Conservation (phyloP, 1,139 yeast genomes). For the Kazachstania sp. region DNA sequence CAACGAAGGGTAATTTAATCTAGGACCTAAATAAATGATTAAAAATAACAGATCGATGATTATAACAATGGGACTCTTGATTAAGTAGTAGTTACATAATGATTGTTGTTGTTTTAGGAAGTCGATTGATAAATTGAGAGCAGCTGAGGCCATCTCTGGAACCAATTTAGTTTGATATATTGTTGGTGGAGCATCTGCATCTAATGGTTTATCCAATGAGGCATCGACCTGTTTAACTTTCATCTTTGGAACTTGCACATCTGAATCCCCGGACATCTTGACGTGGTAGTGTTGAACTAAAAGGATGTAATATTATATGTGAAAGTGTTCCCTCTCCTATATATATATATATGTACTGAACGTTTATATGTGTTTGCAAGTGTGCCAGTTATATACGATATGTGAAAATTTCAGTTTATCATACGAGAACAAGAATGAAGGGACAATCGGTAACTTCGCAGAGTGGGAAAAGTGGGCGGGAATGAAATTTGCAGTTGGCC, state of each 20-base stretch:
- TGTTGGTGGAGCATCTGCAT: conserved; percentile 41
- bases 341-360: too few species aligned
- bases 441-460: neutral
- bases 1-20: conserved; percentile 15
- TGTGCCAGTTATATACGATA: neutral
- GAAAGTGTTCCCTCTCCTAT: too few species aligned
- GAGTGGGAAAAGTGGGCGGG: too few species aligned
- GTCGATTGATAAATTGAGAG: conserved; percentile 56
- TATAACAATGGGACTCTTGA: conserved; percentile 42
- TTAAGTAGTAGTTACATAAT: conserved; percentile 39
- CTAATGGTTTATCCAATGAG: conserved; percentile 47
- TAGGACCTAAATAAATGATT: conserved; percentile 21
- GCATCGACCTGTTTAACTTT: conserved; percentile 38
- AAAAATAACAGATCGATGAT: conserved; percentile 22
- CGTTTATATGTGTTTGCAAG: too few species aligned
- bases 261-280: neutral
- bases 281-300: neutral
- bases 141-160: conserved; percentile 54
- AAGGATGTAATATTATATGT: too few species aligned
- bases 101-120: conserved; percentile 51
- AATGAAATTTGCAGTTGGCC: neutral
- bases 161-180: conserved; percentile 39
- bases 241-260: conserved; percentile 3
- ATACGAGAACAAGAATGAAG: neutral
- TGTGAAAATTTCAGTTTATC: neutral